Evolutionary conservation across 2,329 filamentous ascomycete species (phyloP).

Genomic region (Talaromyces verruculosus): DNA sequence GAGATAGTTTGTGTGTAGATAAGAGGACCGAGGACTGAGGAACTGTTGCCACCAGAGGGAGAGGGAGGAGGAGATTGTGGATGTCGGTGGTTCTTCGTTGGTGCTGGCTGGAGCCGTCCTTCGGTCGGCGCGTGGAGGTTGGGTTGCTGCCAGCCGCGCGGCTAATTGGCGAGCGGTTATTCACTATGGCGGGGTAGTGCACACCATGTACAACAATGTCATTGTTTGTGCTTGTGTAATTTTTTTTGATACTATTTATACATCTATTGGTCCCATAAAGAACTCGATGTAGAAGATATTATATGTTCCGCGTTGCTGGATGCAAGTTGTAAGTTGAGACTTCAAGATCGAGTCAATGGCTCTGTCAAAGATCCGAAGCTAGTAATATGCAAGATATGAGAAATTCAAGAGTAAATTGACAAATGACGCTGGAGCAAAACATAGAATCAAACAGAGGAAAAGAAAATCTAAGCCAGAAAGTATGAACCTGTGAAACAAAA

Average conservation of each 20-base stretch:
- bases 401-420: neutral
- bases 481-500: neutral
- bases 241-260: neutral
- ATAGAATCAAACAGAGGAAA: neutral
- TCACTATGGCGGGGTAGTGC: neutral
- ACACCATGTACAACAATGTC: neutral
- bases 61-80: neutral
- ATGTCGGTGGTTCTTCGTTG: neutral
- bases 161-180: constrained; percentile 6
- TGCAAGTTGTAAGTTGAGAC: neutral
- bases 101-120: neutral
- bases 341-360: neutral
- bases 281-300: neutral
- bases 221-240: neutral
- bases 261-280: neutral
- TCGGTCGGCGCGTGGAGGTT: neutral
- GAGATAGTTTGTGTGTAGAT: neutral
- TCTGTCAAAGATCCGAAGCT: neutral
- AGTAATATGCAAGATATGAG: constrained; percentile 1
- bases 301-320: neutral
- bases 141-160: constrained; percentile 8
- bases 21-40: neutral
- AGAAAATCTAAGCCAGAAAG: neutral
- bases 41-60: neutral
- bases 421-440: neutral